Evolutionary conservation across 192 early-diverging fungal species (phyloP).

Genomic region (Rhizophagus prolifer): DNA sequence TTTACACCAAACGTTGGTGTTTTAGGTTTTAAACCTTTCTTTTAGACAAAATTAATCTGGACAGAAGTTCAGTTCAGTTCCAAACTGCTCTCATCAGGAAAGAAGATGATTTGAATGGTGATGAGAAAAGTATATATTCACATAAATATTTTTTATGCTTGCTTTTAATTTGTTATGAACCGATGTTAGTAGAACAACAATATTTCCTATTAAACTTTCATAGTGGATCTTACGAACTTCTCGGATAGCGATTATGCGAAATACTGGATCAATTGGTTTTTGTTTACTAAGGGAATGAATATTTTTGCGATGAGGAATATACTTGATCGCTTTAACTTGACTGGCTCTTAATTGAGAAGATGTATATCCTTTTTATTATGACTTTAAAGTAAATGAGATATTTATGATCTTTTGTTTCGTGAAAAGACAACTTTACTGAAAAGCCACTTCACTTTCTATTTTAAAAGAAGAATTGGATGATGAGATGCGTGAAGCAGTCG

Average conservation of each 20-base stretch:
- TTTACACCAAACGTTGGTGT: too few relatives aligned
- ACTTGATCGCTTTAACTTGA: constrained; percentile 95
- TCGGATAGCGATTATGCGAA: constrained; percentile 64
- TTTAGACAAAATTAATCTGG: too few relatives aligned
- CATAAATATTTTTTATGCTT: too few relatives aligned
- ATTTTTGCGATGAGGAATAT: constrained; percentile 99
- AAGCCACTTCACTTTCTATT: neutral
- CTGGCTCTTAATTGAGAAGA: constrained; percentile 50
- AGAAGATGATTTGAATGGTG: too few relatives aligned
- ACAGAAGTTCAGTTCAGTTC: too few relatives aligned
- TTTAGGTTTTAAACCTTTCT: too few relatives aligned
- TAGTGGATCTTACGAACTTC: constrained; percentile 58
- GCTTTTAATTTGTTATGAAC: neutral
- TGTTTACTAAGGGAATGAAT: constrained; percentile 88
- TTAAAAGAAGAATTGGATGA: constrained; percentile 68
- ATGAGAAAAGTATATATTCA: too few relatives aligned
- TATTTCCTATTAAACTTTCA: neutral
- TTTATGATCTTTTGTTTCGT: neutral
- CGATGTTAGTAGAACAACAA: neutral
- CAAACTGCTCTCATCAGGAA: too few relatives aligned
- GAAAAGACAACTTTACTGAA: neutral
- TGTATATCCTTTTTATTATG: neutral
- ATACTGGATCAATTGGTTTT: constrained; percentile 97
- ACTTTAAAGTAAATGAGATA: neutral
- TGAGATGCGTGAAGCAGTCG: constrained; percentile 75